Conservation (phyloP, 108 stramenopile species). For the Bacterosira constricta region DNA sequence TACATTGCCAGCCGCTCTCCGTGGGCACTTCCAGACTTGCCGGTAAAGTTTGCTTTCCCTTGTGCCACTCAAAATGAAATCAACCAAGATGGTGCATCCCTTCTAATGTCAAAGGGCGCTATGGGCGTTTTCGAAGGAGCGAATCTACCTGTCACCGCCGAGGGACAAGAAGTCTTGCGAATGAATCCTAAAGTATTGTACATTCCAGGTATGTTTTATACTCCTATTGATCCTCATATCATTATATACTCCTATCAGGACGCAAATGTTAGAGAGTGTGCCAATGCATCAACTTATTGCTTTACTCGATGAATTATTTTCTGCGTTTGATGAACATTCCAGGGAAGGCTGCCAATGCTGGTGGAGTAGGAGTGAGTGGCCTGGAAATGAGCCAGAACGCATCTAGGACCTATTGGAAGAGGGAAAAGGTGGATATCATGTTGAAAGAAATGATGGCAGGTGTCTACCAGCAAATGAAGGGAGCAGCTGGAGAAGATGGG, state of each 20-base stretch:
- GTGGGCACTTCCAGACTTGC: constrained; percentile 50
- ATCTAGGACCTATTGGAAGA: constrained; percentile 66
- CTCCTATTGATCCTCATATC: no score
- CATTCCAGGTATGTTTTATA: no score
- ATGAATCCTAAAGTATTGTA: constrained; percentile 56
- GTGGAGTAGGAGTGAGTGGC: constrained; percentile 82
- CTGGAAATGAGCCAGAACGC: constrained; percentile 89
- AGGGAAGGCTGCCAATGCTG: constrained; percentile 68
- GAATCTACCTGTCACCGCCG: constrained; percentile 71
- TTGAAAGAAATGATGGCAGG: constrained; percentile 78
- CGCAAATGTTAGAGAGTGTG: no score
- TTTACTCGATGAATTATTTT: constrained; percentile 76
- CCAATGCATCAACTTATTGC: no score
- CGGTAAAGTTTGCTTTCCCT: constrained; percentile 71
- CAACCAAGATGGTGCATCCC: constrained; percentile 49
- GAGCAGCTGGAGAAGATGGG: constrained; percentile 49
- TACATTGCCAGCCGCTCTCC: constrained; percentile 51
- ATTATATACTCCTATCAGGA: no score
- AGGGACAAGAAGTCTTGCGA: constrained; percentile 71
- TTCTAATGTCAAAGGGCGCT: constrained; percentile 61
- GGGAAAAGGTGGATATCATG: constrained; percentile 73
- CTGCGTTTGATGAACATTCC: constrained; percentile 57
- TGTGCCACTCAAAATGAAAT: constrained; percentile 91
- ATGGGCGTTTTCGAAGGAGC: constrained; percentile 76
- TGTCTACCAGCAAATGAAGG: constrained; percentile 75